Base-by-base conservation (phyloP, 2,329 filamentous ascomycete species). In the Ascochyta clinopodiicola region DNA sequence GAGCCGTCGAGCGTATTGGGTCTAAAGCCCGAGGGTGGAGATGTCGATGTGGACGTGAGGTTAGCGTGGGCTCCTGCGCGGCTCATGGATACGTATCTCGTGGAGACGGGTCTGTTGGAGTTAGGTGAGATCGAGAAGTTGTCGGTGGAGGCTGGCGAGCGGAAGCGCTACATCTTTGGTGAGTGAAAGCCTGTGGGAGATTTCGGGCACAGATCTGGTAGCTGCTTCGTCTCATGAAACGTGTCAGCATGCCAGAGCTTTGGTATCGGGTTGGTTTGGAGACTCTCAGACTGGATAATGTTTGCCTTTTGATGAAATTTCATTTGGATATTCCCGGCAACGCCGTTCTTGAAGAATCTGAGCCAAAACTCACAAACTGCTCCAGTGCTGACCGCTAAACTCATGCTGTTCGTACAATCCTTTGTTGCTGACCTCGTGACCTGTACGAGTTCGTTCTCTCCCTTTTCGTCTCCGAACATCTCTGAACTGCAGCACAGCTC, bases 31-130 rank as follows among this genome's bases (percentile, higher is more conserved):
- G 19, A 10, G 4, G 19, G 24, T 22, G 4, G 36, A n/a, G 17
- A 4, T 21, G 29, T n/a, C 25, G 37, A 27, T 10, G 34, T 15
- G 13, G 13, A 15, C 21, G 17, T 13, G 34, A 32, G 6, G 39
- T 74, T 72, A 51, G 74, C 77, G 44, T 73, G 67, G 68, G 68
- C 77, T 2, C 62, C 67, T 17, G 53, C 51, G 3, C 42, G 51
- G 7, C 67, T 56, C 21, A 58, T 76, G 6, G 68, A 74, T 60
- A 47, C 43, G 10, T 72, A 75, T 59, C 52, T 75, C 19, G 68
- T 68, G 0, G 73, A 77, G 24, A 19, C 44, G 21, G 73, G 73
- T 0, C 15, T 57, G 1, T 40, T 71, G 56, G 50, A 44, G 3
- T 25, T 21, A 1, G 51, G 55, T 13, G 63, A 68, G 15, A 60